Evolutionary conservation across 805 yeast species (phyloP).

Genomic region (Candida piceae): DNA sequence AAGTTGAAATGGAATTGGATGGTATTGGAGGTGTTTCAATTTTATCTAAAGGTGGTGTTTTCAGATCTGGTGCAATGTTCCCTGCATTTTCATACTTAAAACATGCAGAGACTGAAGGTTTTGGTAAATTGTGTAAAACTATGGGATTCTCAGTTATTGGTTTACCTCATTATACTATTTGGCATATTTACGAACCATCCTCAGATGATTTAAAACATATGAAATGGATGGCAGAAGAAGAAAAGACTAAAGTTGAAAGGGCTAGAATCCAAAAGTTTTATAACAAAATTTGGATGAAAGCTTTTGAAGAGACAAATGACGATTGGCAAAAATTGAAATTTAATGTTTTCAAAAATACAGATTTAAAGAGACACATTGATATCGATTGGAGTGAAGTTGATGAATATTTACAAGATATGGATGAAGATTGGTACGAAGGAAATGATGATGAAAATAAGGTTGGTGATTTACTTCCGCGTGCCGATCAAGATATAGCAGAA

Average conservation of each 20-base stretch:
- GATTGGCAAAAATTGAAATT: constrained; percentile 70
- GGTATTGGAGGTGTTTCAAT: constrained; percentile 97
- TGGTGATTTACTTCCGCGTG: constrained; percentile 1
- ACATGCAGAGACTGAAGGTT: constrained; percentile 96
- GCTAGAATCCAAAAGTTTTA: constrained; percentile 62
- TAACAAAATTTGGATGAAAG: constrained; percentile 71
- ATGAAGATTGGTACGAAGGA: constrained; percentile 15
- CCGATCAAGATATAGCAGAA: constrained; percentile 10
- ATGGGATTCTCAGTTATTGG: constrained; percentile 87
- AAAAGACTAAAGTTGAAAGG: constrained; percentile 57
- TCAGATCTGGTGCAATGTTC: constrained; percentile 83
- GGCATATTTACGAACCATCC: constrained; percentile 94
- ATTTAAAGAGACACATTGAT: constrained; percentile 44
- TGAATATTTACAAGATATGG: constrained; percentile 28
- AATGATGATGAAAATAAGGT: constrained; percentile 14
- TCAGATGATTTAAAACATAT: constrained; percentile 78
- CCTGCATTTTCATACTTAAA: constrained; percentile 92
- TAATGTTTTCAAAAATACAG: constrained; percentile 73
- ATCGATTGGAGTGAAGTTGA: constrained; percentile 74
- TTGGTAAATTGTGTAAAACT: constrained; percentile 78
- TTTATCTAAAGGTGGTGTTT: constrained; percentile 76
- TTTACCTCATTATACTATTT: constrained; percentile 84
- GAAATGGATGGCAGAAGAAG: constrained; percentile 85
- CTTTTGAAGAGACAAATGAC: constrained; percentile 71
- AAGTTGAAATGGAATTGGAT: constrained; percentile 86